Evolutionary conservation across 2,329 filamentous ascomycete species (phyloP).

Genomic region (Alternaria sp.): DNA sequence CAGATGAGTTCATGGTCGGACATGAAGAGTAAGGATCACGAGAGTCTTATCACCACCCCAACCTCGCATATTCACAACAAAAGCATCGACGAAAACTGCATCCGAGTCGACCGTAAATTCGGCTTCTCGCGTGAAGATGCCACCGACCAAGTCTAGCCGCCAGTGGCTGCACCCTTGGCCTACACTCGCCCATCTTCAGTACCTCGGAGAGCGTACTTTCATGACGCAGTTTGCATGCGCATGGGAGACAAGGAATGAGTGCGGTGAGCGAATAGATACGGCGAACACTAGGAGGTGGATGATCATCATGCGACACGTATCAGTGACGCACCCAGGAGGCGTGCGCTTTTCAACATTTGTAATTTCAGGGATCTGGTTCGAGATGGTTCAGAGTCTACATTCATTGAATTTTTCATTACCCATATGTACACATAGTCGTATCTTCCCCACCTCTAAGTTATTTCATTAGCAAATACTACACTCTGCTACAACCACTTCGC

Average conservation of each 20-base stretch:
- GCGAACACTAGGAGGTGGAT: neutral
- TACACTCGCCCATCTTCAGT: neutral
- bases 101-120: constrained; percentile 37
- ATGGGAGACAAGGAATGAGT: neutral
- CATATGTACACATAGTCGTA: neutral
- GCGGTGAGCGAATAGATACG: neutral
- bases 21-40: constrained; percentile 27
- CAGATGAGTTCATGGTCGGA: constrained; percentile 29
- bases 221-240: neutral
- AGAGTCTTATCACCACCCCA: constrained; percentile 17
- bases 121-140: constrained; percentile 26
- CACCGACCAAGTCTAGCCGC: constrained; percentile 13
- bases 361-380: neutral
- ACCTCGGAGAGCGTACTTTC: neutral
- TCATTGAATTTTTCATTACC: neutral
- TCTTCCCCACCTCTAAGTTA: neutral
- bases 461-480: neutral
- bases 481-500: neutral
- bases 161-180: neutral
- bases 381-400: neutral
- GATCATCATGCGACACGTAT: neutral
- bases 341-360: neutral
- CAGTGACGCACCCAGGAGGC: neutral
- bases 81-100: constrained; percentile 22
- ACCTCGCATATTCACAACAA: constrained; percentile 8